A percentile compares a stretch with the other conserved stretches of the same genome.
Conservation (phyloP, 2,329 filamentous ascomycete species). For the Diaporthe citrichinensis region DNA sequence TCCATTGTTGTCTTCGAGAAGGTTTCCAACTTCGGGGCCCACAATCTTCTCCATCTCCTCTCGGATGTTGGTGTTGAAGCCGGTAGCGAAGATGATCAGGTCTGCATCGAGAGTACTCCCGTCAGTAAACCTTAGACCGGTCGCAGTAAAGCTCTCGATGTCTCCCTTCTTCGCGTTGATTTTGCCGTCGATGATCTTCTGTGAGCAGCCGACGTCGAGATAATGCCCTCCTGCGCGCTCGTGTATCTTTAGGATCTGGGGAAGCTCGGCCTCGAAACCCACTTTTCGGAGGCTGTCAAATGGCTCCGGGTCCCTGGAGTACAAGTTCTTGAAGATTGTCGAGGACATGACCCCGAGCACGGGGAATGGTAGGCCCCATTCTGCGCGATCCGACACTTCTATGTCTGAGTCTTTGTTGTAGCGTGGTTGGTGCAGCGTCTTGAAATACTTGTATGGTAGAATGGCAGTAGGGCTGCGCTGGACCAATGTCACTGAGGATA, state of each 20-base stretch:
- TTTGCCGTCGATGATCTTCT: conserved; percentile 69
- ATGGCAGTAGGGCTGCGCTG: conserved; percentile 2
- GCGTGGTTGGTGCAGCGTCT: background rate
- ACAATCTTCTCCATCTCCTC: conserved; percentile 1
- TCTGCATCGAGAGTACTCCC: conserved; percentile 66
- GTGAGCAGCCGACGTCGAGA: conserved; percentile 68
- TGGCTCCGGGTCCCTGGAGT: background rate
- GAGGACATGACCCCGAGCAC: background rate
- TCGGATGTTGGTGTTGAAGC: conserved; percentile 45
- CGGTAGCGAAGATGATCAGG: conserved; percentile 69
- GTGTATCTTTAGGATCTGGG: conserved; percentile 2
- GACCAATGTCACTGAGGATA: conserved; percentile 13
- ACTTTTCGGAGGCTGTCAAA: background rate
- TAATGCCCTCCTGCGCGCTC: conserved; percentile 73
- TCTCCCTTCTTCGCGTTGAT: conserved; percentile 68
- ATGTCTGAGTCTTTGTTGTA: conserved; percentile 2
- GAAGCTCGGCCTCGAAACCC: background rate
- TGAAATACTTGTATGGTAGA: background rate
- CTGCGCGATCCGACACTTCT: background rate
- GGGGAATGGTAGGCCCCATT: background rate
- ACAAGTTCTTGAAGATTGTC: conserved; percentile 1
- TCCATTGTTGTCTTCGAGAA: background rate
- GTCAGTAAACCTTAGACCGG: conserved; percentile 61
- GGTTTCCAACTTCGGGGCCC: background rate
- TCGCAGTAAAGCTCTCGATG: conserved; percentile 59